Evolutionary conservation across 2,329 filamentous ascomycete species (phyloP).

Genomic region (Calonectria henricotiae): DNA sequence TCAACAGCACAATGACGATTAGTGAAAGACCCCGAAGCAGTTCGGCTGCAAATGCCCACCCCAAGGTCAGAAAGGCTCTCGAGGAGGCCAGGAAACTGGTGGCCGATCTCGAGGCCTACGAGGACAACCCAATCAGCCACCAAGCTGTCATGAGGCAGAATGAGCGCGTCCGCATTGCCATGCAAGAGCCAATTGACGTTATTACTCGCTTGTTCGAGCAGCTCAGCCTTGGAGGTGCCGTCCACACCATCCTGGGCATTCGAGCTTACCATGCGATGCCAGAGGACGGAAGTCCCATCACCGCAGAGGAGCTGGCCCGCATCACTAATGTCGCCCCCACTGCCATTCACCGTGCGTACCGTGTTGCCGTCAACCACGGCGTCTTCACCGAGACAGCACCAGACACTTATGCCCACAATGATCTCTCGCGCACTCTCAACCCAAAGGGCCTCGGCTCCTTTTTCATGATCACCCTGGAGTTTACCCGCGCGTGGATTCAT

Average conservation of each 20-base stretch:
- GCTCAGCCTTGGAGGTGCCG: constrained; percentile 47
- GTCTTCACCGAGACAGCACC: constrained; percentile 53
- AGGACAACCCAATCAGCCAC: constrained; percentile 48
- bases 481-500: constrained; percentile 51
- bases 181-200: constrained; percentile 53
- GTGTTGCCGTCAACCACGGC: constrained; percentile 54
- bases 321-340: constrained; percentile 54
- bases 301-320: constrained; percentile 44
- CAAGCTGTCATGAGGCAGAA: constrained; percentile 48
- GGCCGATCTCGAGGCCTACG: constrained; percentile 49
- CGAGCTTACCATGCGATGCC: constrained; percentile 53
- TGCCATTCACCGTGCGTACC: constrained; percentile 55
- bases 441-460: constrained; percentile 53
- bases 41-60: constrained; percentile 40
- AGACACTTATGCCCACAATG: constrained; percentile 56
- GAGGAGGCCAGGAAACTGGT: constrained; percentile 51
- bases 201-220: constrained; percentile 49
- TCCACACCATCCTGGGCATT: constrained; percentile 52
- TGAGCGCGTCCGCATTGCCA: constrained; percentile 46
- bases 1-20: background rate
- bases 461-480: constrained; percentile 55
- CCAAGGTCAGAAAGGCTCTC: constrained; percentile 50
- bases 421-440: constrained; percentile 52
- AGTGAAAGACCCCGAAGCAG: constrained; percentile 3
- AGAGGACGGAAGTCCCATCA: constrained; percentile 46